Evolutionary conservation across 306 rosid species (phyloP), one percentile per base, ranked within the genome.

Genomic region (Morella rubra): DNA sequence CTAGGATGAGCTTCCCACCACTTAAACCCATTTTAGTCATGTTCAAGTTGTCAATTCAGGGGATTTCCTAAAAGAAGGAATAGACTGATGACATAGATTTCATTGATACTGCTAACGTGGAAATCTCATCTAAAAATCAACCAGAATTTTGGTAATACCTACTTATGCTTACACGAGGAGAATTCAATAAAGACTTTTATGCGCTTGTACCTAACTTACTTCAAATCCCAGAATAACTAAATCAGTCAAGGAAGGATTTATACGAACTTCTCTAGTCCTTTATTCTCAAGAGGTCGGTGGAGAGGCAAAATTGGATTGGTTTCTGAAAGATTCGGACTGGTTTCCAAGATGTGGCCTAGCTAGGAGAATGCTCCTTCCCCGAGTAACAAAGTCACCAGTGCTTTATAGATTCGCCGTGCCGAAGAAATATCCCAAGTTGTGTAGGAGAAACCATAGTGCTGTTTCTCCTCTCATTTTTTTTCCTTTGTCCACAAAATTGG

Each of bases 391-490:
- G 69, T 44, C 47, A 37, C 69, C 68, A 51, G 13, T 66, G 45
- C 68, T 44, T 68, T 19, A n/a, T 8, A 20, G 42, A 45, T 77
- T n/a, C 61, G 54, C 32, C 14, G 13, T 18, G 59, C 53, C 65
- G 15, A 50, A 49, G 20, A 24, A 20, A 61, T 71, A 56, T 41
- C 50, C 50, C 14, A 7, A 18, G 0, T 0, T 10, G 44, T n/a
- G 8, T 20, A 22, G 59, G 1, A 53, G 20, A 66, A 77, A 7
- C 54, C 44, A 9, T 49, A 19, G 53, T 76, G 68, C 67, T 73
- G 8, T 53, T 73, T 51, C 55, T 44, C 72, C 49, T 41, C 14
- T 19, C 15, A n/a, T 44, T 61, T 73, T 82, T 5, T 14, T 45
- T 0, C 5, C 32, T 4, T 24, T 19, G 53, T 52, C 45, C 69